Base-by-base conservation (phyloP, 2,329 filamentous ascomycete genomes). In the Pleomassaria siparia region DNA sequence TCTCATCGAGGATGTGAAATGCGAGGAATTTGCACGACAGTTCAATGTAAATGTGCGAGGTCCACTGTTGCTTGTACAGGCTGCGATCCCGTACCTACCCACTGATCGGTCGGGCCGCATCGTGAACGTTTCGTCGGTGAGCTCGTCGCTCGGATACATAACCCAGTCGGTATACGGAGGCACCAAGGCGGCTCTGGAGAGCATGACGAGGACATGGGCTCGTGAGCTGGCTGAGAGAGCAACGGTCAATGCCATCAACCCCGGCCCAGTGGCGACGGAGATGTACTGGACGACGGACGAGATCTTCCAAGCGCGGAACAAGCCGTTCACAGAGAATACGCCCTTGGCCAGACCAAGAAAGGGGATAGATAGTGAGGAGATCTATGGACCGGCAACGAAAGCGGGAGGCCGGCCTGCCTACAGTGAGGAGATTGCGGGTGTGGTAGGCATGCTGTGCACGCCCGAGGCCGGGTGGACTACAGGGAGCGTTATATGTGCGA, bases 1-100 rank as follows among this genome's bases (percentile, higher is more conserved):
- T 58, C 67, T 74, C 21, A 73, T 88, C 20, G 79, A 82, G 42
- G 80, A 87, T 22, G 81, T 89, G 53, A 80, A 79, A 3, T 64
- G 77, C 5, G 77, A 78, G 11, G 81, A 91, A 61, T 95, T 91
- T 73, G 78, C 84, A 35, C 75, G 79, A 58, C 84, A 87, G 47
- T 95, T 89, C 74, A 80, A 81, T 46, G 80, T 94, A 72, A 95
- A 95, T 64, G 90, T 95, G 18, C 80, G 89, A 9, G 90, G 88
- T 0, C 90, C 90, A 1, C 72, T 95, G 18, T 79, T 95, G 2
- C 77, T 95, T 12, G 82, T 88, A 21, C 86, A 95, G 71, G 87
- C 87, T 4, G 82, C 83, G 0, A 72, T 84, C 25, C 86, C 84
- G 0, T 85, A 86, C 70, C 79, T 95, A 4, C 89, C 82, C 1